Percentiles rank a stretch among this genome's conserved stretches.
Evolutionary conservation across 768 basidiomycete species (phyloP).

Genomic region (Collybia nuda): DNA sequence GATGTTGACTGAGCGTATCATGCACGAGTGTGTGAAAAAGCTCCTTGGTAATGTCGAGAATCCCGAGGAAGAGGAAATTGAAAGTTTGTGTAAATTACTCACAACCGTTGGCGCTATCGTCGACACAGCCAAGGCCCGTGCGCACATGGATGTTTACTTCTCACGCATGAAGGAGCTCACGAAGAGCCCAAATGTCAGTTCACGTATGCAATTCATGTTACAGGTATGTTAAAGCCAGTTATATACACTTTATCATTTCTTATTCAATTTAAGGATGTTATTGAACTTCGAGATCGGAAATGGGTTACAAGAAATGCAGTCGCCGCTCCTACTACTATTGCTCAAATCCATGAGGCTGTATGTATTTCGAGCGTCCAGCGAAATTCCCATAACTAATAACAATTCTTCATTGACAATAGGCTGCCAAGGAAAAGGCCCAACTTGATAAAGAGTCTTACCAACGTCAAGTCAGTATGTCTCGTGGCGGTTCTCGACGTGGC

Average conservation of each 20-base stretch:
- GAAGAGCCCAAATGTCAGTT: conserved; percentile 71
- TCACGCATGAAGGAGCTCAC: conserved; percentile 82
- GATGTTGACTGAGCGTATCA: conserved; percentile 97
- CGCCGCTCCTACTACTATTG: conserved; percentile 83
- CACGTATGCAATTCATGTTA: conserved; percentile 95
- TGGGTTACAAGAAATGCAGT: conserved; percentile 76
- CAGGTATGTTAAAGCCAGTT: conserved; percentile 54
- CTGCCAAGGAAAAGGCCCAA: conserved; percentile 78
- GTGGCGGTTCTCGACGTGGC: conserved; percentile 88
- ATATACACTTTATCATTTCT: no score
- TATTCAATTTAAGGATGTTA: conserved; percentile 63
- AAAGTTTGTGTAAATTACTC: conserved; percentile 91
- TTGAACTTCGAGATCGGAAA: conserved; percentile 81
- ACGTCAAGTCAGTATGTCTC: conserved; percentile 77
- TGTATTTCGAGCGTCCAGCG: conserved; percentile 25
- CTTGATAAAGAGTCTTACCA: conserved; percentile 59
- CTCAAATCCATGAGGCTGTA: conserved; percentile 85
- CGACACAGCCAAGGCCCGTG: conserved; percentile 78
- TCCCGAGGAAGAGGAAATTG: conserved; percentile 97
- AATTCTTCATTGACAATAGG: conserved; percentile 37
- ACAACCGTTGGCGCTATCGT: conserved; percentile 84
- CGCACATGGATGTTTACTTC: conserved; percentile 93
- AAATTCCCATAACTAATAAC: conserved; percentile 2
- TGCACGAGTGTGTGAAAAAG: conserved; percentile 98
- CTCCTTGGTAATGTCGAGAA: conserved; percentile 90